phyloP scores from a whole-genome alignment of 805 yeast genomes.

The Pichia insulana region DNA sequence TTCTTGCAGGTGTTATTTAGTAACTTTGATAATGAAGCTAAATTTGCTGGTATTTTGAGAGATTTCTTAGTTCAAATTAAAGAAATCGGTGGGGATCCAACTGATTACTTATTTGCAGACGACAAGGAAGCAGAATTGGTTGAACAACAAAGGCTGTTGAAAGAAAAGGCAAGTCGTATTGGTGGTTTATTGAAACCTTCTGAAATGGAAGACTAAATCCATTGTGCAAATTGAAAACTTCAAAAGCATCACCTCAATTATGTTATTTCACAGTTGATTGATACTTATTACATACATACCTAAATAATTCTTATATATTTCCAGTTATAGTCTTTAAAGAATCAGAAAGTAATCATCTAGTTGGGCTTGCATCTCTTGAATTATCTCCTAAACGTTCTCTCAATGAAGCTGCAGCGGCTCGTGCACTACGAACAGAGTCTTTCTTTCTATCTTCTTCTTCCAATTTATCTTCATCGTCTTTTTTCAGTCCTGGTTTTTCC shows the following conservation, averaged over 20 bases:
- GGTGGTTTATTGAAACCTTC: conserved; percentile 95
- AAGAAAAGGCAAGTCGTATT: conserved; percentile 73
- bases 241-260: too few species aligned
- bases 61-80: conserved; percentile 95
- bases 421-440: background rate
- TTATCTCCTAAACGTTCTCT: background rate
- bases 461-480: background rate
- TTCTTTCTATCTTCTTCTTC: background rate
- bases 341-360: background rate
- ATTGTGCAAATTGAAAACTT: background rate
- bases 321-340: too few species aligned
- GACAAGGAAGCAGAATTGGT: conserved; percentile 72
- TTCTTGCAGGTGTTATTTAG: conserved; percentile 72
- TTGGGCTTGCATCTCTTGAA: background rate
- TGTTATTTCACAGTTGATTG: too few species aligned
- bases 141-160: conserved; percentile 62
- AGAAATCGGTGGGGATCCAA: conserved; percentile 91
- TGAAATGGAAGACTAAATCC: conserved; percentile 65
- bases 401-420: background rate
- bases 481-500: conserved; percentile 3
- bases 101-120: conserved; percentile 90
- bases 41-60: conserved; percentile 78
- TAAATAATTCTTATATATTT: too few species aligned
- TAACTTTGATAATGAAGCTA: conserved; percentile 62
- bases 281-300: too few species aligned